These are phyloP conservation scores for Solanum hybrid DNA, from an alignment of 305 asterid genomes.

Conservation along the genomic window DNA sequence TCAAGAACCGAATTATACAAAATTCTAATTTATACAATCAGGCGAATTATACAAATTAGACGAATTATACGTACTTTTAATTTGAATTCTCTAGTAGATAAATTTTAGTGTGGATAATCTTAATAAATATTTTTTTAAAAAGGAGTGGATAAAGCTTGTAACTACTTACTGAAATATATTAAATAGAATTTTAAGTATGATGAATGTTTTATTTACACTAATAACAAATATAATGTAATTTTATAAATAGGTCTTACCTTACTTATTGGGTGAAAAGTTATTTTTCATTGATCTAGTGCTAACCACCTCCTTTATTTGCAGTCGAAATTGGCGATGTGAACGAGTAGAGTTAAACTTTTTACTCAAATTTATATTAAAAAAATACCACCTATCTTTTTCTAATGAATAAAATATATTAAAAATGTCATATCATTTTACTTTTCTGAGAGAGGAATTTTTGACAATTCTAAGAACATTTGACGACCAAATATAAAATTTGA, in stretches of 20 bases:
- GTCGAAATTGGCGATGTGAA: not conserved
- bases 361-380: not conserved
- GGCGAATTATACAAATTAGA: not conserved
- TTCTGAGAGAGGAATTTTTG: not conserved
- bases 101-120: no score
- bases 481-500: not conserved
- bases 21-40: no score
- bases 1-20: no score
- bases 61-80: no score
- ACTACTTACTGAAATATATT: not conserved
- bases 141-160: not conserved
- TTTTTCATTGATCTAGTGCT: not conserved
- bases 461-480: not conserved
- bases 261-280: not conserved
- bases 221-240: not conserved
- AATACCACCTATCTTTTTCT: not conserved
- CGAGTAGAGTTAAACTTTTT: not conserved
- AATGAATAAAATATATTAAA: not conserved
- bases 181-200: not conserved
- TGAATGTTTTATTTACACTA: no score
- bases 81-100: not conserved
- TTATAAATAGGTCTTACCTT: no score
- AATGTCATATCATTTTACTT: not conserved
- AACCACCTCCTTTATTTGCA: not conserved
- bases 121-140: no score